phyloP scores from a whole-genome alignment of 1,139 yeast species.

The Kodamaea fungicola region DNA sequence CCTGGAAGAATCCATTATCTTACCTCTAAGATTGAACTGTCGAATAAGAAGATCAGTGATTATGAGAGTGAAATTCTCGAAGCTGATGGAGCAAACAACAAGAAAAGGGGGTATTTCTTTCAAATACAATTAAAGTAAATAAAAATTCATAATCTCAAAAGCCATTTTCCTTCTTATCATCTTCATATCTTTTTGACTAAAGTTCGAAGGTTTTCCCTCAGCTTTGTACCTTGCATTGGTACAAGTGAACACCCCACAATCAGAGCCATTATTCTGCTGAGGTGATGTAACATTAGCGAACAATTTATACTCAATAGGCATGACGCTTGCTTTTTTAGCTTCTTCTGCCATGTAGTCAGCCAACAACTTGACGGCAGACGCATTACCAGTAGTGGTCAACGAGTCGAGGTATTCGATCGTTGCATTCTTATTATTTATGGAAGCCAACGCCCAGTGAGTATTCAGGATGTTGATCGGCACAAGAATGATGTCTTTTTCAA shows the following conservation, averaged over 20 bases:
- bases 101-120: conserved; percentile 3
- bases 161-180: conserved; percentile 71
- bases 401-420: conserved; percentile 78
- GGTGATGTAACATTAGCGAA: conserved; percentile 55
- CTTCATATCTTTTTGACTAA: conserved; percentile 69
- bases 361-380: conserved; percentile 51
- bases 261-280: conserved; percentile 84
- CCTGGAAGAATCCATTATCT: conserved; percentile 63
- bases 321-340: conserved; percentile 39
- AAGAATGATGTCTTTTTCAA: conserved; percentile 60
- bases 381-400: conserved; percentile 49
- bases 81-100: conserved; percentile 9
- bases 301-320: conserved; percentile 25
- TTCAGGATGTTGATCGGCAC: conserved; percentile 81
- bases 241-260: conserved; percentile 94
- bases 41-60: conserved; percentile 47
- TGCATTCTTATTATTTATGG: conserved; percentile 58
- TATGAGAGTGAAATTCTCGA: conserved; percentile 31
- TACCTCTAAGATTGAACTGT: conserved; percentile 57
- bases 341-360: conserved; percentile 60
- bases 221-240: conserved; percentile 67
- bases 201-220: conserved; percentile 44
- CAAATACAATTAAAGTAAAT: background rate
- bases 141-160: conserved; percentile 35
- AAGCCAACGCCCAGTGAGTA: conserved; percentile 92